These are phyloP conservation scores for Hypoxylon sp. DNA, from an alignment of 2,329 filamentous ascomycete genomes.

Conservation along the genomic window DNA sequence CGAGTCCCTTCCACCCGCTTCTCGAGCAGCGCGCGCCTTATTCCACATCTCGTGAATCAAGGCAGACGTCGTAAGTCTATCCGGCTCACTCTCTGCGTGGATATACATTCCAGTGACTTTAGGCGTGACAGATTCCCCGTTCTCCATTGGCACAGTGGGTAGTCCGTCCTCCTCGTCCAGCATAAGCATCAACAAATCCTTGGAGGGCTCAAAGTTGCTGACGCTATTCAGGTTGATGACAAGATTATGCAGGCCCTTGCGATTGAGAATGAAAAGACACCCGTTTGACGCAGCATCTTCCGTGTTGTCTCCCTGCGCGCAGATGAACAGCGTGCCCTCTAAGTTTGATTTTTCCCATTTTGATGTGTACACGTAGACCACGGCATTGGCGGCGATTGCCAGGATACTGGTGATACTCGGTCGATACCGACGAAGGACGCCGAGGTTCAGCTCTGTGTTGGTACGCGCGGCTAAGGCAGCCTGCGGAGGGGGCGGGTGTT, in stretches of 20 bases:
- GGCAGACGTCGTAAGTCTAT: conserved; percentile 38
- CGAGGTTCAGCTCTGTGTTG: conserved; percentile 87
- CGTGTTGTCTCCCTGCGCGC: conserved; percentile 60
- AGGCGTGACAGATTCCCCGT: conserved; percentile 33
- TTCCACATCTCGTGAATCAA: conserved; percentile 44
- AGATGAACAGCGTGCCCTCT: conserved; percentile 91
- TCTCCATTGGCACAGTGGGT: conserved; percentile 35
- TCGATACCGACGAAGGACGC: conserved; percentile 82
- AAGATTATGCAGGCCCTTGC: conserved; percentile 75
- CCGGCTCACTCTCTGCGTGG: conserved; percentile 40
- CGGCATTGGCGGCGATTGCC: conserved; percentile 83
- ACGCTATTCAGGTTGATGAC: conserved; percentile 69
- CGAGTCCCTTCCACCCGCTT: neutral
- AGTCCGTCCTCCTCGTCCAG: conserved; percentile 44
- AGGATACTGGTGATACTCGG: conserved; percentile 77
- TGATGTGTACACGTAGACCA: conserved; percentile 78
- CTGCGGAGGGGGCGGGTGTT: conserved; percentile 53
- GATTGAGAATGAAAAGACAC: conserved; percentile 77
- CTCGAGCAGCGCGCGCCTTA: conserved; percentile 33
- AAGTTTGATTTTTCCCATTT: conserved; percentile 87
- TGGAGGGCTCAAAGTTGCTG: conserved; percentile 69
- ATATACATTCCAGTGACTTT: conserved; percentile 42
- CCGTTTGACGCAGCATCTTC: conserved; percentile 48
- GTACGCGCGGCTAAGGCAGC: conserved; percentile 68
- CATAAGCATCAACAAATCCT: conserved; percentile 62